phyloP scores from a whole-genome alignment of 805 yeast species.

The Barnettozyma populi region DNA sequence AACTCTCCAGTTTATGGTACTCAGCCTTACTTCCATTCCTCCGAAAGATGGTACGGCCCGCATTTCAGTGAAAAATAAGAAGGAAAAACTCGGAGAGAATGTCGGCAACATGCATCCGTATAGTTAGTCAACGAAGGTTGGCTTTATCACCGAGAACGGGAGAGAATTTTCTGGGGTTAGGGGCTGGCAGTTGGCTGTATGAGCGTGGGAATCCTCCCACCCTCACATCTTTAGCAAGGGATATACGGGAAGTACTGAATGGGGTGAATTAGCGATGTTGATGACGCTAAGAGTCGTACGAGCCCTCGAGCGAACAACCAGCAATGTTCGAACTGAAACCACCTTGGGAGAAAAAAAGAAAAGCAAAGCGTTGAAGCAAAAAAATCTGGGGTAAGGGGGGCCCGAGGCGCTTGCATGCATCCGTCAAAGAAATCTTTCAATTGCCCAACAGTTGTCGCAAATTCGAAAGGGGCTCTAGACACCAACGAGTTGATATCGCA shows the following conservation, averaged over 20 bases:
- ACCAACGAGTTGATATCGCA: too few species aligned
- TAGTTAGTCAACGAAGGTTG: not conserved
- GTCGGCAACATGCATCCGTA: not conserved
- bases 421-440: not conserved
- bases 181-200: not conserved
- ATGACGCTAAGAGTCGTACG: not conserved
- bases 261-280: too few species aligned
- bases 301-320: not conserved
- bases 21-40: not conserved
- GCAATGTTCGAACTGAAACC: not conserved
- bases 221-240: too few species aligned
- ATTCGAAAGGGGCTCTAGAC: too few species aligned
- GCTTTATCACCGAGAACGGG: not conserved
- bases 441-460: not conserved
- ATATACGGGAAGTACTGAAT: too few species aligned
- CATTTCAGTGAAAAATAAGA: not conserved
- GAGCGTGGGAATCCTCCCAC: too few species aligned
- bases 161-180: not conserved
- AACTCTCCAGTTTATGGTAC: not conserved
- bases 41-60: not conserved
- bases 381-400: slow-evolving; percentile 16
- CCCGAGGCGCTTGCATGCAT: slow-evolving; percentile 1
- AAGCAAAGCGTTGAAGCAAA: slow-evolving; percentile 2
- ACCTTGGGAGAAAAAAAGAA: slow-evolving; percentile 10
- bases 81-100: not conserved